Base-by-base conservation (phyloP, 2,329 filamentous ascomycete species). In the Colletotrichum graminicola region DNA sequence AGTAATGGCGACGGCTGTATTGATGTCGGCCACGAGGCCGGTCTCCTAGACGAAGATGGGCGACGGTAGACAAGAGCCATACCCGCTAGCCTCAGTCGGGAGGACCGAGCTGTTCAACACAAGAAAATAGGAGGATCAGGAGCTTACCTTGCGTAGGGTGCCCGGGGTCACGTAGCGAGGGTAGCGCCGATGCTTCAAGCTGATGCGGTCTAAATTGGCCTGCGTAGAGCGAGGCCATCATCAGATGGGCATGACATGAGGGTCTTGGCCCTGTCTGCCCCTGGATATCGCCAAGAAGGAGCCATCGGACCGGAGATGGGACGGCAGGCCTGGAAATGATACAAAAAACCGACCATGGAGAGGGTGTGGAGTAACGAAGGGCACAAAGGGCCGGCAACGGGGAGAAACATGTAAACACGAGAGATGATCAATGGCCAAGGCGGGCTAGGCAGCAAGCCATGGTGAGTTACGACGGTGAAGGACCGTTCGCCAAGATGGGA, bases 41-140 rank as follows among this genome's bases (percentile, higher is more conserved):
- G n/a, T n/a, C 52, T 11, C 36, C 63, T 52, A 41, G 47, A 59
- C 26, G 18, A 39, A 52, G 34, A 23, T 41, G 43, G 45, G 29
- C 5, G 59, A 69, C 47, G 60, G 52, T 39, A 39, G 60, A 47
- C 32, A 45, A 64, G 41, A 54, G 60, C 54, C 51, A 68, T 23
- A 29, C 39, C 45, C 39, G 39, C 41, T 23, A 23, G 39, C 59
- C 21, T 18, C 12, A 18, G 36, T 34, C 21, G 8, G 65, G 54
- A 72, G 47, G 65, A 34, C 65, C 69, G 65, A 69, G 65, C 59
- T 69, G 23, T 43, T 18, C 21, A 54, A 16, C 54, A 18, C 43
- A 69, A 43, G 54, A 43, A 56, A 64, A 72, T 72, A 64, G 47
- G 65, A 71, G 69, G 66, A 41, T 60, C 47, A 26, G 54, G 59